Conservation (phyloP, 352 stramenopile genomes). For the Globisporangium sylvaticum region DNA sequence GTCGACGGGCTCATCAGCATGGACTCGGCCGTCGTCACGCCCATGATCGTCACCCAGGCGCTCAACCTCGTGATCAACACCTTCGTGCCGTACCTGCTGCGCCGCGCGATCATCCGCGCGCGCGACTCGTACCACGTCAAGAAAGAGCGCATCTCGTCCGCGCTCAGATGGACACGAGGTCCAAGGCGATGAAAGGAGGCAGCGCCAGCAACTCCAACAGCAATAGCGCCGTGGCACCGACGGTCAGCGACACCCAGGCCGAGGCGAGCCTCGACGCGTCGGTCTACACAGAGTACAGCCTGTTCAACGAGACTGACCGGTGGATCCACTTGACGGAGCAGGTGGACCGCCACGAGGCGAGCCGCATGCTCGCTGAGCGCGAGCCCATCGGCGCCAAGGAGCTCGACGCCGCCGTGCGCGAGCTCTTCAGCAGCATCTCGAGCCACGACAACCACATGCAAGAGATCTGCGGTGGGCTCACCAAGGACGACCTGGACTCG, state of each 20-base stretch:
- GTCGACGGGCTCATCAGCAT: conserved; percentile 52
- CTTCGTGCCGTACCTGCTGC: conserved; percentile 52
- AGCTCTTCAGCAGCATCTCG: conserved; percentile 38
- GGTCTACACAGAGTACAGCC: conserved; percentile 13
- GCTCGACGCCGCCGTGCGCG: conserved; percentile 29
- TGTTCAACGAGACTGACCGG: conserved; percentile 19
- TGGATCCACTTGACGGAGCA: conserved; percentile 33
- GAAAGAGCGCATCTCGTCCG: conserved; percentile 35
- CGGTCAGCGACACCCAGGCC: conserved; percentile 1
- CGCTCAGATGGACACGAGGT: conserved; percentile 19
- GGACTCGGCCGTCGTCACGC: conserved; percentile 62
- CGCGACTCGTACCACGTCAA: conserved; percentile 54
- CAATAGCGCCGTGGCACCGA: background rate
- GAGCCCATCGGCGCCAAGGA: conserved; percentile 31
- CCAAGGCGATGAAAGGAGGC: background rate
- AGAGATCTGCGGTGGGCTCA: conserved; percentile 37
- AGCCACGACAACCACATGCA: conserved; percentile 52
- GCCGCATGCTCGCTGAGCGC: conserved; percentile 31
- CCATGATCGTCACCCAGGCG: conserved; percentile 66
- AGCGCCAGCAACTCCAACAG: background rate
- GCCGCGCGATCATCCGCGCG: conserved; percentile 39
- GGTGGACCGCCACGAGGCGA: conserved; percentile 29
- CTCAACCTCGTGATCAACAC: conserved; percentile 69
- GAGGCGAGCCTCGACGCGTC: conserved; percentile 15
- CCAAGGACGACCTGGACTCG: conserved; percentile 34